Evolutionary conservation across 352 stramenopile species (phyloP).

Genomic region (Pythium biforme): DNA sequence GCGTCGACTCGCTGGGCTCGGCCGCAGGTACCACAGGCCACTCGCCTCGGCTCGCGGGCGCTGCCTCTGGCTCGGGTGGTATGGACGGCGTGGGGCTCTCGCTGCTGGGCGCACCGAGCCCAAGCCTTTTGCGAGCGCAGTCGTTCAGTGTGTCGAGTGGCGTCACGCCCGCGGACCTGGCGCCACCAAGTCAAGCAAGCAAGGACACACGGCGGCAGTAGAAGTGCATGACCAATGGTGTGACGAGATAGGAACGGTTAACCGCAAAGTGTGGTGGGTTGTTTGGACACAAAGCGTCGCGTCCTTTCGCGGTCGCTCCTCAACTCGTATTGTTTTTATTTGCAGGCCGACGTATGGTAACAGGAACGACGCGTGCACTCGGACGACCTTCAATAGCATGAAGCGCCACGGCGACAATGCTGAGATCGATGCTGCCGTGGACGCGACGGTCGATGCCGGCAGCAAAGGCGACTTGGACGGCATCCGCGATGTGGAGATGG

Average conservation of each 20-base stretch:
- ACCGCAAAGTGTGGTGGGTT: conserved; percentile 5
- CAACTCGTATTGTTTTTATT: not conserved
- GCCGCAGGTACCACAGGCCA: not conserved
- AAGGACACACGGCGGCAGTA: conserved; percentile 6
- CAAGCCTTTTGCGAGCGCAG: conserved; percentile 17
- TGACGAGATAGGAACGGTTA: conserved; percentile 11
- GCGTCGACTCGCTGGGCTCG: conserved; percentile 20
- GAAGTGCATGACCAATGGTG: not conserved
- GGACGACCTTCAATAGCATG: conserved; percentile 15
- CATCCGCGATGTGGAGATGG: conserved; percentile 34
- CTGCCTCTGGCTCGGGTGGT: not conserved
- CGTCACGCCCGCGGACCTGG: not conserved
- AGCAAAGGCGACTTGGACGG: conserved; percentile 23
- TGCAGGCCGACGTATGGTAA: not conserved
- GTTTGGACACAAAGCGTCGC: conserved; percentile 10
- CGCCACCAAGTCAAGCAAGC: not conserved
- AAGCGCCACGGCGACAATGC: conserved; percentile 35
- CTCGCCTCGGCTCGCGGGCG: conserved; percentile 10
- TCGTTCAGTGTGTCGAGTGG: conserved; percentile 12
- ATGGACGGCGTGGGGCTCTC: not conserved
- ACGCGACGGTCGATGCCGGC: conserved; percentile 17
- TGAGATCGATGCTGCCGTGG: conserved; percentile 19
- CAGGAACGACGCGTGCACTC: not conserved
- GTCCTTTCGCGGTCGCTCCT: conserved; percentile 20
- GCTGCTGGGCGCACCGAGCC: conserved; percentile 12